These are phyloP conservation scores for Penicillium egyptiacum DNA, from an alignment of 495 filamentous ascomycete genomes.

Conservation along the genomic window DNA sequence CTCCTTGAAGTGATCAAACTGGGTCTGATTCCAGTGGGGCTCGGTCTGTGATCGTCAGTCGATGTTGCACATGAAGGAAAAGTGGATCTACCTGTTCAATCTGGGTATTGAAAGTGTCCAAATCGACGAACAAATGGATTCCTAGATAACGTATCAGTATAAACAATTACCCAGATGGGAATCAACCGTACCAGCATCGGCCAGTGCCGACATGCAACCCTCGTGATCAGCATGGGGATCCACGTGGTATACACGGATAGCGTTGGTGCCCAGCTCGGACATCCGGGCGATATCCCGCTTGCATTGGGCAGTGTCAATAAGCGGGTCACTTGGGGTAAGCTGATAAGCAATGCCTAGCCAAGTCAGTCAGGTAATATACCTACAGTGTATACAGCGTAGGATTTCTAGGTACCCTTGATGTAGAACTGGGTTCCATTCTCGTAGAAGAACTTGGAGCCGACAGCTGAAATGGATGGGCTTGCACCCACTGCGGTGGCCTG, in stretches of 20 bases:
- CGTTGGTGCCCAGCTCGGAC: slow-evolving; percentile 76
- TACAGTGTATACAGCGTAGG: not conserved
- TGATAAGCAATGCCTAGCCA: slow-evolving; percentile 68
- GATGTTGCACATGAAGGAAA: not conserved
- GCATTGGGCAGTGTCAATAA: slow-evolving; percentile 75
- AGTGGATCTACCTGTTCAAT: slow-evolving; percentile 61
- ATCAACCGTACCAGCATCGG: slow-evolving; percentile 56
- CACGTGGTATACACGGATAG: slow-evolving; percentile 89
- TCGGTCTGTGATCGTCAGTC: slow-evolving; percentile 23
- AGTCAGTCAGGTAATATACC: slow-evolving; percentile 12
- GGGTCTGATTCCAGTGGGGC: slow-evolving; percentile 67
- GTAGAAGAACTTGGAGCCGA: slow-evolving; percentile 84
- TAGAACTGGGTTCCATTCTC: slow-evolving; percentile 75
- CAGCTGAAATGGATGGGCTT: slow-evolving; percentile 60
- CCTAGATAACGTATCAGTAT: not conserved
- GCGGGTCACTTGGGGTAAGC: slow-evolving; percentile 67
- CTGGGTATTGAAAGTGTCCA: slow-evolving; percentile 79
- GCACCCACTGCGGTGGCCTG: slow-evolving; percentile 30
- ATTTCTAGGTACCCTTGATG: slow-evolving; percentile 63
- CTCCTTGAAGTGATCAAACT: slow-evolving; percentile 62
- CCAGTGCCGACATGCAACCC: slow-evolving; percentile 69
- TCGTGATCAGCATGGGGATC: slow-evolving; percentile 68
- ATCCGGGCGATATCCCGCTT: slow-evolving; percentile 73
- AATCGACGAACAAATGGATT: slow-evolving; percentile 75
- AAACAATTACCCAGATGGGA: not conserved